A percentile compares a stretch with the other conserved stretches of the same genome.
Evolutionary conservation across 2,329 filamentous ascomycete genomes (phyloP).

Genomic region (Fusarium paranaense): DNA sequence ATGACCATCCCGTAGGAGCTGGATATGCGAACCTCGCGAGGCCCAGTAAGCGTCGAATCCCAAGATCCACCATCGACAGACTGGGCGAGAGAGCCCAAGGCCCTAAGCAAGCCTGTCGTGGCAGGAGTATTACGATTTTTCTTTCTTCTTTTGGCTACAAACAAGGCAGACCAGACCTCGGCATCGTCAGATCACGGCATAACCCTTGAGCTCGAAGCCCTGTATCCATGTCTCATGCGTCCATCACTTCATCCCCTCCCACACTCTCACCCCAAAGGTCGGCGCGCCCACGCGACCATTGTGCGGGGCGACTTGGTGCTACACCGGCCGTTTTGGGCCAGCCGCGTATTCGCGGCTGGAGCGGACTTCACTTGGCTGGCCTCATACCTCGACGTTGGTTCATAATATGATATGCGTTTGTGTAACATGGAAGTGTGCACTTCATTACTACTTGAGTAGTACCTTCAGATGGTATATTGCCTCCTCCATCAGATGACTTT

Average conservation of each 20-base stretch:
- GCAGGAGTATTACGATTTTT: not conserved
- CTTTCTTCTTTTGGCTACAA: not conserved
- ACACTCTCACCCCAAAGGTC: not conserved
- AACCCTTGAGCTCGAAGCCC: not conserved
- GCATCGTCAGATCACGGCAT: constrained; percentile 1
- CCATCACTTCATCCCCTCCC: constrained; percentile 11
- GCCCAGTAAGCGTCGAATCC: not conserved
- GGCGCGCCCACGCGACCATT: constrained; percentile 11
- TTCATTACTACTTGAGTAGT: constrained; percentile 21
- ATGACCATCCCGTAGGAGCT: not conserved
- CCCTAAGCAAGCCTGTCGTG: not conserved
- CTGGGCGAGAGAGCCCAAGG: not conserved
- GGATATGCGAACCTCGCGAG: not conserved
- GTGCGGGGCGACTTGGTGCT: constrained; percentile 28
- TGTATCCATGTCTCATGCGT: constrained; percentile 14
- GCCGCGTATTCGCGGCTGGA: constrained; percentile 22
- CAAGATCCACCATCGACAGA: constrained; percentile 4
- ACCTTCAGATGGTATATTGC: constrained; percentile 9
- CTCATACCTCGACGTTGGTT: constrained; percentile 12
- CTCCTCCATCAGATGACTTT: constrained; percentile 14
- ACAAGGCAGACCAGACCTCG: not conserved
- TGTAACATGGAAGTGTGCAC: constrained; percentile 9
- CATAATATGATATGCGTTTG: not conserved
- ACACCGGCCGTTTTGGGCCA: constrained; percentile 26
- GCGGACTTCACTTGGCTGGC: constrained; percentile 29